Base-by-base conservation (phyloP, 108 stramenopile genomes). In the Cyclotella choctawhatcheeana region DNA sequence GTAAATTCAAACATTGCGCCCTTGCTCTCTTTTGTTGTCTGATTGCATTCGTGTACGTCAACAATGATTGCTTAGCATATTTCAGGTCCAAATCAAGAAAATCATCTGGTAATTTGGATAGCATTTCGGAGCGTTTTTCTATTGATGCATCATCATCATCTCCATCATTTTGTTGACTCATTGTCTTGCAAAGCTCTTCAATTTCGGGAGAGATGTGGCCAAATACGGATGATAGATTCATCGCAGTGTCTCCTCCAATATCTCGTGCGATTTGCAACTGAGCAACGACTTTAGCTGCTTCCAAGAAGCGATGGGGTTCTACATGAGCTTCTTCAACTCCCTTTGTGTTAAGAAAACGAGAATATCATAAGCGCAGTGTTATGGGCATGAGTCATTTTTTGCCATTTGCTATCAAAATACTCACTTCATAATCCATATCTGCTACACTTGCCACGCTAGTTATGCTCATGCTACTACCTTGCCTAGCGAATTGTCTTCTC, bases 201-300 rank as follows among this genome's bases (percentile, higher is more conserved):
- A 94, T 79, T 25, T 90, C 88, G 18, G 79, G 52, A 17, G 93
- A 86, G 25, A 94, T 52, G 26, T 68, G 72, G 8, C 74, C 45
- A 30, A 94, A 61, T 12, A 73, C 58, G 12, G 87, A 77, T 6
- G 84, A 80, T 14, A 91, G 56, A 50, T 88, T 82, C 55, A 88
- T 82, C 17, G 87, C 86, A 10, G 86, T 74, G 51, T 92, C 90
- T 72, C 83, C 89, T 27, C 91, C 84, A 7, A 94, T 55, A 69
- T 94, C 93, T 24, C 89, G 77, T 16, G 89, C 82, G 79, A 94
- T 94, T 74, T 94, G 93, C 22, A 92, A 58, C 1, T 88, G 89
- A 0, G 91, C 89, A 34, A 94, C 80, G n/a, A 88, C 80, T 60
- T 85, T 86, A 62, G 86, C 89, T 2, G 93, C 81, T 20, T 86